These are phyloP conservation scores for Phytopythium vexans DNA, from an alignment of 352 stramenopile genomes.

Conservation along the genomic window DNA sequence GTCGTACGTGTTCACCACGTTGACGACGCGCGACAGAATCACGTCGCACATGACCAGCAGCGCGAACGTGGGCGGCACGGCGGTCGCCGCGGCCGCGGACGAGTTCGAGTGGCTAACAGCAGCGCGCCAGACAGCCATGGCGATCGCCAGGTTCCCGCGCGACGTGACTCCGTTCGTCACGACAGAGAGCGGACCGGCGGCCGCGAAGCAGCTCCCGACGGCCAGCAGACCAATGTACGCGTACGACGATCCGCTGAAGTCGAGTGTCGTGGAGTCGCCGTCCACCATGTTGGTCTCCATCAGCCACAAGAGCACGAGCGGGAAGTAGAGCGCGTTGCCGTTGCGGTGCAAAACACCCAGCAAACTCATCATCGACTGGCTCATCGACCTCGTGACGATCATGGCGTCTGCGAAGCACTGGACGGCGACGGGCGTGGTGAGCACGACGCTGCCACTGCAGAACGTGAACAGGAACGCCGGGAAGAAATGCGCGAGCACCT, in stretches of 20 bases:
- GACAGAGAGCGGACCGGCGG: slow-evolving; percentile 3
- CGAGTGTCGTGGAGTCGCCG: slow-evolving; percentile 5
- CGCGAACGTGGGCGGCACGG: slow-evolving; percentile 23
- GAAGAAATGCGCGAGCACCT: slow-evolving; percentile 19
- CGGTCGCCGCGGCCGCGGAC: neutral
- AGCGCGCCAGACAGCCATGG: slow-evolving; percentile 21
- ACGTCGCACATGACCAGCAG: slow-evolving; percentile 41
- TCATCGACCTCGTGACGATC: slow-evolving; percentile 42
- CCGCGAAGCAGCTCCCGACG: slow-evolving; percentile 41
- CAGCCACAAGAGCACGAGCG: slow-evolving; percentile 34
- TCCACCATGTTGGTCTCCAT: slow-evolving; percentile 19
- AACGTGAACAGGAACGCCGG: slow-evolving; percentile 38
- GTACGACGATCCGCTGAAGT: slow-evolving; percentile 13
- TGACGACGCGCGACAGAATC: slow-evolving; percentile 28
- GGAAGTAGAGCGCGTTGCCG: slow-evolving; percentile 40
- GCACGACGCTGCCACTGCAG: slow-evolving; percentile 26
- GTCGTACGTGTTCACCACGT: slow-evolving; percentile 29
- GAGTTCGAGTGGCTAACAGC: slow-evolving; percentile 7
- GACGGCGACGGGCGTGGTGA: slow-evolving; percentile 28
- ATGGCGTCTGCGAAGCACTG: slow-evolving; percentile 31
- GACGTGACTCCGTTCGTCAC: slow-evolving; percentile 9
- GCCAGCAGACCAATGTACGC: slow-evolving; percentile 15
- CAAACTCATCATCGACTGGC: slow-evolving; percentile 23
- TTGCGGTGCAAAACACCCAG: slow-evolving; percentile 27
- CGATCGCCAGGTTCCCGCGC: slow-evolving; percentile 17